These are phyloP conservation scores for Coffea canephora DNA, from an alignment of 257 asterid species.

Conservation along the genomic window DNA sequence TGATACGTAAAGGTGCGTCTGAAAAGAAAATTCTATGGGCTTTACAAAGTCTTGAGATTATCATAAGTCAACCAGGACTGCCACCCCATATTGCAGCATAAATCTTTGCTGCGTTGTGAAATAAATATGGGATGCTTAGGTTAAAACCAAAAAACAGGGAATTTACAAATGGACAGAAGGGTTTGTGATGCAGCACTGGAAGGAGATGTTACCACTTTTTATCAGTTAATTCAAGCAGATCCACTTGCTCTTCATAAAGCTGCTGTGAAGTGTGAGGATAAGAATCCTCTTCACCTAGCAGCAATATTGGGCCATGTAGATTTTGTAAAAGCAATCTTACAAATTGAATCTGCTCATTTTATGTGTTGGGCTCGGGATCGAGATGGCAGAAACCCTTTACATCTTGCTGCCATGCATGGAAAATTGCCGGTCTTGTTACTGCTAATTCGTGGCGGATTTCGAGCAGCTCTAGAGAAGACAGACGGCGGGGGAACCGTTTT, in stretches of 20 bases:
- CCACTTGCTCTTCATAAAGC: slow-evolving; percentile 23
- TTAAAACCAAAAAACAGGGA: no score
- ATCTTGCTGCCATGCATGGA: slow-evolving; percentile 40
- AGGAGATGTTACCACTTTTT: slow-evolving; percentile 16
- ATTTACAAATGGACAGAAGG: neutral
- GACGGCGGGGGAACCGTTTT: slow-evolving; percentile 20
- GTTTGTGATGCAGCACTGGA: slow-evolving; percentile 28
- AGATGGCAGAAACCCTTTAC: slow-evolving; percentile 38
- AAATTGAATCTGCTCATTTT: neutral
- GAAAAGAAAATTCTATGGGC: no score
- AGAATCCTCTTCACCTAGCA: slow-evolving; percentile 43
- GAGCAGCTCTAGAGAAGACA: slow-evolving; percentile 24
- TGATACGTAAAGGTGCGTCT: no score
- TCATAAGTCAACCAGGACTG: no score
- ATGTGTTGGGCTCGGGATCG: slow-evolving; percentile 25
- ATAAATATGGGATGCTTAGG: no score
- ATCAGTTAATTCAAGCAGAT: slow-evolving; percentile 15
- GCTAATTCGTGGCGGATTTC: slow-evolving; percentile 13
- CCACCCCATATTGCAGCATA: no score
- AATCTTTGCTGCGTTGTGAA: no score
- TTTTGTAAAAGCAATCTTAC: slow-evolving; percentile 20
- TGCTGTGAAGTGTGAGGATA: slow-evolving; percentile 14
- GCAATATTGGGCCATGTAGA: slow-evolving; percentile 29
- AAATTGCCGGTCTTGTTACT: slow-evolving; percentile 23
- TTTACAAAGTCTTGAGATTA: no score